Evolutionary conservation across 1,284 basidiomycete genomes (phyloP).

Genomic region (Cystobasidiaceae sp.): DNA sequence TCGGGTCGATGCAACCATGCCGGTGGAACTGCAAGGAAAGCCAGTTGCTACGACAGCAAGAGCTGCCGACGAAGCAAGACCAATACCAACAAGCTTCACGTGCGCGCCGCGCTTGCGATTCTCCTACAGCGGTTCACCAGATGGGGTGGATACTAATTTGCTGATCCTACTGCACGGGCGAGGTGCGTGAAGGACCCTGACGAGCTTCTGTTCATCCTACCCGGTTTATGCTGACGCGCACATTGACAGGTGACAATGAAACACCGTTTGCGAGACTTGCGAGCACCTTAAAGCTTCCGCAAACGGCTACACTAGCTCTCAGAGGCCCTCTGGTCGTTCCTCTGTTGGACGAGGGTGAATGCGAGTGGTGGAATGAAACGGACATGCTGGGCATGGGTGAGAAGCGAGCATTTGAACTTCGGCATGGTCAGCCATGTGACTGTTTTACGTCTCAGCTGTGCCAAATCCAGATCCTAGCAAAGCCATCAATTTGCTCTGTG

Average conservation of each 20-base stretch:
- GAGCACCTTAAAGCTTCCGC: conserved; percentile 45
- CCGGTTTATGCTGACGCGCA: neutral
- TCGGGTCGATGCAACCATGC: neutral
- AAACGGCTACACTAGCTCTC: conserved; percentile 46
- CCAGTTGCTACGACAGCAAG: neutral
- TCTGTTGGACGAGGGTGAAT: conserved; percentile 45
- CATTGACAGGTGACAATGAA: conserved; percentile 43
- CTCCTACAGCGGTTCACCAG: conserved; percentile 38
- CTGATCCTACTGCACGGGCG: conserved; percentile 47
- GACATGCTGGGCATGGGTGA: conserved; percentile 46
- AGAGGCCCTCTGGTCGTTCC: conserved; percentile 45
- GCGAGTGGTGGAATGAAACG: conserved; percentile 47
- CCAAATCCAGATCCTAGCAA: conserved; percentile 21
- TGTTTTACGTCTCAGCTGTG: conserved; percentile 31
- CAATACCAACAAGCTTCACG: conserved; percentile 3
- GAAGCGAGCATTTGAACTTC: conserved; percentile 7
- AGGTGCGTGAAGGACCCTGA: conserved; percentile 30
- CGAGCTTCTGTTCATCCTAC: neutral
- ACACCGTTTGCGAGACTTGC: conserved; percentile 44
- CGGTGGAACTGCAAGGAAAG: conserved; percentile 1
- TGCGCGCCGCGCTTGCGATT: conserved; percentile 1
- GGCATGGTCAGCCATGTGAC: neutral
- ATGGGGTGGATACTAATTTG: conserved; percentile 45
- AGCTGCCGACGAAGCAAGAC: neutral
- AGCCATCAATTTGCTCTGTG: conserved; percentile 36